Evolutionary conservation across 1,139 yeast genomes (phyloP), one percentile per base, ranked within the genome.

Genomic region (Scheffersomyces illinoinensis): DNA sequence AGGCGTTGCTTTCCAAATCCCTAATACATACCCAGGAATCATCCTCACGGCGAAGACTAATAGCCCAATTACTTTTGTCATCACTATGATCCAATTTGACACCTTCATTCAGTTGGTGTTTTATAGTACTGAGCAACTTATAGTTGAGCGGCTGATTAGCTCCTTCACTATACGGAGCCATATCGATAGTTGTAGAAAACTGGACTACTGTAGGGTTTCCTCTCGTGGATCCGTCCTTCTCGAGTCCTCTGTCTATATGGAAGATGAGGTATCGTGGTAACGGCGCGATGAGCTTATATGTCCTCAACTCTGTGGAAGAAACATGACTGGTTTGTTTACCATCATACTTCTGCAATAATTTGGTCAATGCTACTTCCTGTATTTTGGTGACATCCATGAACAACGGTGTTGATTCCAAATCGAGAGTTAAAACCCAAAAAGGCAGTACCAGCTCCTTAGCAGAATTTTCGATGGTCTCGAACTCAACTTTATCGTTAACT

Each of bases 181-280:
- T 69, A 59, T 83, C 82, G 53, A 84, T 66, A 3, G 71, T 73
- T 1, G 81, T 74, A 5, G 89, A 85, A 66, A 85, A 89, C 55
- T 83, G 86, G 2, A 91, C 90, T 43, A 90, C 83, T 0, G 90
- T 87, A 50, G 86, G 85, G 66, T 88, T 89, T 54, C 86, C 76
- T 58, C 77, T 73, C 14, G 71, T 65, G 43, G 68, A 66, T 17
- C 71, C 64, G 1, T 63, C 71, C 26, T 73, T 48, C 47, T 76
- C 76, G 59, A 85, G 78, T 10, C 66, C 68, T 58, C 95, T 77
- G 61, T 88, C 85, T 58, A 86, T 77, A 67, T 85, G 86, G 1
- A 90, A 66, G 1, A 87, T 71, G 33, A 91, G 68, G 61, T 75
- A 83, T 46, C 79, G 77, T 0, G 96, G 96, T 26, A 79, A 70